Evolutionary conservation across 75 land plant species (phyloP).

Genomic region (Selaginella tamariscina): DNA sequence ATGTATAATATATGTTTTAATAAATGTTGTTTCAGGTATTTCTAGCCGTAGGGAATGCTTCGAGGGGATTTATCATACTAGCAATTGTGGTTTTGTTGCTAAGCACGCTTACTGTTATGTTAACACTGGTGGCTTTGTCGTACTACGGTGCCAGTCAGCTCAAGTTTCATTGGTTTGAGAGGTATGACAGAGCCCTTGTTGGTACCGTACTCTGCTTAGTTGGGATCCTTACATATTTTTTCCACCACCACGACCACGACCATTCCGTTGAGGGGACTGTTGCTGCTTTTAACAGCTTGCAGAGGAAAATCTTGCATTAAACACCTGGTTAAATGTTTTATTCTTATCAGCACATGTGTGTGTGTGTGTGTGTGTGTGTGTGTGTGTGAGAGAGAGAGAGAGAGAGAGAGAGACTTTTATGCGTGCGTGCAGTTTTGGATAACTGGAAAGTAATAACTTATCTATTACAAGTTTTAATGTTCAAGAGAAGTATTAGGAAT

Average conservation of each 20-base stretch:
- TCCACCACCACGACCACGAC: conserved; percentile 74
- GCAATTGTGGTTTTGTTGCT: conserved; percentile 21
- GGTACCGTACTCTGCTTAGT: conserved; percentile 83
- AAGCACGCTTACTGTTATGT: conserved; percentile 89
- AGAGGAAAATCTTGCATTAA: background rate
- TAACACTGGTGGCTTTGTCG: conserved; percentile 84
- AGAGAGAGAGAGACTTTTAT: too few species aligned
- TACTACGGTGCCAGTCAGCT: conserved; percentile 95
- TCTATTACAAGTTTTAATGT: too few species aligned
- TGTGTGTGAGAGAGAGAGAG: too few species aligned
- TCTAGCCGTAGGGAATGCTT: conserved; percentile 86
- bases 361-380: too few species aligned
- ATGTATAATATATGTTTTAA: too few species aligned
- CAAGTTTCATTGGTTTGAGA: conserved; percentile 95
- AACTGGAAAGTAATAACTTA: too few species aligned
- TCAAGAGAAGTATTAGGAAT: too few species aligned
- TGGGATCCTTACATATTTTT: conserved; percentile 69
- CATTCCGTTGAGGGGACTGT: conserved; percentile 16
- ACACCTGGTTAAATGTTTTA: too few species aligned
- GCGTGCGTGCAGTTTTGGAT: too few species aligned
- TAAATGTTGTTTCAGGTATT: too few species aligned
- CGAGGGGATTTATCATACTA: conserved; percentile 37
- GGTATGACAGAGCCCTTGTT: conserved; percentile 88
- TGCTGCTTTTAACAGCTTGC: background rate
- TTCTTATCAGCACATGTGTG: too few species aligned